Percentiles rank a stretch among this genome's conserved stretches.
Conservation (phyloP, 2,329 filamentous ascomycete species). For the Ascocoryne sarcoides region DNA sequence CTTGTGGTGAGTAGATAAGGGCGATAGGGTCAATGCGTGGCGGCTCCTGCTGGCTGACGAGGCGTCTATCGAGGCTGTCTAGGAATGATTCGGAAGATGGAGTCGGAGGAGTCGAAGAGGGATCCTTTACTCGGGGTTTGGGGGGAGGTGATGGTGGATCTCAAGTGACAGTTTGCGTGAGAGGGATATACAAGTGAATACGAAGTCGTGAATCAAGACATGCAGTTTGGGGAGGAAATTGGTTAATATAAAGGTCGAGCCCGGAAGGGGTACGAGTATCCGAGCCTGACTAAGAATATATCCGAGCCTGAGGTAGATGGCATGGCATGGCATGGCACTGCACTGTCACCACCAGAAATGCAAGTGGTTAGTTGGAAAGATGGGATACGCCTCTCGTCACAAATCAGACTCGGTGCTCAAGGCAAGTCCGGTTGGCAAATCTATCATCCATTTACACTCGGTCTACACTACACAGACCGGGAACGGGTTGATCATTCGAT, state of each 20-base stretch:
- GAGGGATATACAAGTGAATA: no score
- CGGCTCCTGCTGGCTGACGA: slow-evolving; percentile 5
- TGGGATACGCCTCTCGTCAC: no score
- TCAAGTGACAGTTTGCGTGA: background rate
- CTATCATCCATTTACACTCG: background rate
- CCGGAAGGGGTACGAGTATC: no score
- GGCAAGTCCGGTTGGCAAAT: background rate
- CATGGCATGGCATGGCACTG: no score
- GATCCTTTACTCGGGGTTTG: background rate
- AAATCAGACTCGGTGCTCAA: no score
- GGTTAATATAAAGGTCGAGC: background rate
- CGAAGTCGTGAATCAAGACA: no score
- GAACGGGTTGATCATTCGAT: background rate
- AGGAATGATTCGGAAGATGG: background rate
- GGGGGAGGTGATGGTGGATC: background rate
- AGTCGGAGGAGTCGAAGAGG: background rate
- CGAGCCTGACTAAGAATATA: background rate
- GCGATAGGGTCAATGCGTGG: slow-evolving; percentile 7
- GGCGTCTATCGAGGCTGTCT: slow-evolving; percentile 1
- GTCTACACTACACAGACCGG: background rate
- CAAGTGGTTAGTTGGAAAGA: no score
- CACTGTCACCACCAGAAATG: no score
- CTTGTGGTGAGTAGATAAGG: slow-evolving; percentile 9
- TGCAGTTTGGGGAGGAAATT: background rate
- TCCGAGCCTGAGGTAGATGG: no score